A percentile compares a stretch with the other conserved stretches of the same genome.
Evolutionary conservation across 306 rosid genomes (phyloP).

Genomic region (Rubus idaeus): DNA sequence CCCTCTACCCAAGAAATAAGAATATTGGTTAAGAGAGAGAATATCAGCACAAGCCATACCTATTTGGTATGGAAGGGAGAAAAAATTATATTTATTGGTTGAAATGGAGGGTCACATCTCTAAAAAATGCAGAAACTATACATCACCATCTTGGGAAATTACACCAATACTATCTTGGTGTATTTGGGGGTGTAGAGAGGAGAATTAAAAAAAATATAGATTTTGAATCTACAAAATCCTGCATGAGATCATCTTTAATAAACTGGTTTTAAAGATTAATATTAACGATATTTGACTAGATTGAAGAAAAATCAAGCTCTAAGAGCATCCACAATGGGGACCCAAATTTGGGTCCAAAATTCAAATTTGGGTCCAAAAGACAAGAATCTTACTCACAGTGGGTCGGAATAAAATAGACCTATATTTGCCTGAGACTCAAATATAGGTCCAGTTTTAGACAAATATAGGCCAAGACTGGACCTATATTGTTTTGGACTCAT

Average conservation of each 20-base stretch:
- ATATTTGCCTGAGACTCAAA: too few relatives aligned
- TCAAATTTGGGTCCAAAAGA: too few relatives aligned
- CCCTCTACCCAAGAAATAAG: constrained; percentile 41
- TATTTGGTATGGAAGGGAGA: constrained; percentile 1
- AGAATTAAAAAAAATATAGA: background rate
- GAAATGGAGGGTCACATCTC: background rate
- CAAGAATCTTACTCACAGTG: too few relatives aligned
- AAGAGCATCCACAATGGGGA: too few relatives aligned
- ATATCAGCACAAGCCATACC: constrained; percentile 18
- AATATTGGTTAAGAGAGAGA: constrained; percentile 31
- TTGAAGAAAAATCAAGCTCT: background rate
- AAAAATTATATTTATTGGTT: background rate
- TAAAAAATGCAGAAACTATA: background rate
- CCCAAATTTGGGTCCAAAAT: too few relatives aligned
- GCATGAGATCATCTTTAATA: background rate
- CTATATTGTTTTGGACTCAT: too few relatives aligned
- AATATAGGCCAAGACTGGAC: too few relatives aligned
- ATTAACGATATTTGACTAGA: too few relatives aligned
- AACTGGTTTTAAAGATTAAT: too few relatives aligned
- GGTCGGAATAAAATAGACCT: too few relatives aligned
- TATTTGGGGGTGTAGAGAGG: background rate
- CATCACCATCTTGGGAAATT: background rate
- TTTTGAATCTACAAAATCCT: background rate
- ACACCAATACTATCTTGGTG: background rate
- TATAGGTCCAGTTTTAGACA: too few relatives aligned